phyloP scores from a whole-genome alignment of 306 rosid species.

The Mimosa pudica region DNA sequence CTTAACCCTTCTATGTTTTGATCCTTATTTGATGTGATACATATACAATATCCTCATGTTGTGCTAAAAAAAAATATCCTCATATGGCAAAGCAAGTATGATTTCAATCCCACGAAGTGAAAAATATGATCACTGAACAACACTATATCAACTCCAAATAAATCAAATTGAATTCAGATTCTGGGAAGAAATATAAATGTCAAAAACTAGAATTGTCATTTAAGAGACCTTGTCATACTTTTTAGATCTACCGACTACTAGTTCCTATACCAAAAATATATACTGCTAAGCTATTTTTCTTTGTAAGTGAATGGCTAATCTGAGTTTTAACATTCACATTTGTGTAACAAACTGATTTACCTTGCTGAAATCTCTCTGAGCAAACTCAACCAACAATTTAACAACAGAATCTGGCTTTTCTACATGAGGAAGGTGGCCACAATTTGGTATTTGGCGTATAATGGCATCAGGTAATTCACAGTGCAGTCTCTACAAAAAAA shows the following conservation, averaged over 20 bases:
- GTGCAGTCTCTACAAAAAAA: conserved; percentile 69
- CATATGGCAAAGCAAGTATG: neutral
- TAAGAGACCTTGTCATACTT: neutral
- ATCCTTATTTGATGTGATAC: neutral
- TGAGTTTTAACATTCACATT: conserved; percentile 35
- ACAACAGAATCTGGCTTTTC: conserved; percentile 70
- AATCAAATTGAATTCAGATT: conserved; percentile 14
- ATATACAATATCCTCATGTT: neutral
- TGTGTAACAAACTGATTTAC: conserved; percentile 37
- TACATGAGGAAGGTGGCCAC: conserved; percentile 93
- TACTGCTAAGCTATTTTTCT: conserved; percentile 23
- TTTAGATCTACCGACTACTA: conserved; percentile 19
- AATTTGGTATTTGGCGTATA: conserved; percentile 69
- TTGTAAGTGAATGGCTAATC: conserved; percentile 5
- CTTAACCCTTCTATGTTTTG: neutral
- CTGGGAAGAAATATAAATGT: conserved; percentile 12
- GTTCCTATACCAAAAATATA: conserved; percentile 13
- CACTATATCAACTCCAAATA: neutral
- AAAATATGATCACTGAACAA: conserved; percentile 6
- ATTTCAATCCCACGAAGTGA: neutral
- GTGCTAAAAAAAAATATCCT: neutral
- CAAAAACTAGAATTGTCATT: neutral
- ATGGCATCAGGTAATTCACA: conserved; percentile 76
- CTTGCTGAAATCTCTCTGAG: conserved; percentile 46
- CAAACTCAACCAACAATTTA: conserved; percentile 65